Percentiles rank a stretch among this genome's conserved stretches.
These are phyloP conservation scores for Penicillium parvum DNA, from an alignment of 495 filamentous ascomycete species.

Conservation along the genomic window DNA sequence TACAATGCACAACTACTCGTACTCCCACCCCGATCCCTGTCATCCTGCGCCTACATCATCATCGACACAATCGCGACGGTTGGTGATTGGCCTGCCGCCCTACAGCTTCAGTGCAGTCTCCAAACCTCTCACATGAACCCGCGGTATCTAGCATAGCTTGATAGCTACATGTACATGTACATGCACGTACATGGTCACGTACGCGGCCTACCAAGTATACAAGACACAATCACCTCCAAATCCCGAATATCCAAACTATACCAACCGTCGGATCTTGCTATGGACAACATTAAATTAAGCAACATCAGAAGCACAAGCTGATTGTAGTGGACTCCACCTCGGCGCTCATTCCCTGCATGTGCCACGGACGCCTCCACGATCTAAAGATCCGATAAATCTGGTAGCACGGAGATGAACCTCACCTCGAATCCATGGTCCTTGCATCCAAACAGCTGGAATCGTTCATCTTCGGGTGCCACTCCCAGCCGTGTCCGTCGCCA, in stretches of 20 bases:
- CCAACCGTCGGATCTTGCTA: no score
- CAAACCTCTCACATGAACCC: slow-evolving; percentile 23
- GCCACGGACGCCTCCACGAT: slow-evolving; percentile 23
- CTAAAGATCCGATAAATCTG: slow-evolving; percentile 6
- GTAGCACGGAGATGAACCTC: no score
- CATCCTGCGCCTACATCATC: slow-evolving; percentile 11
- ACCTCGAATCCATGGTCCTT: slow-evolving; percentile 9
- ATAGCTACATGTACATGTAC: slow-evolving; percentile 22
- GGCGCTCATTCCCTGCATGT: slow-evolving; percentile 21
- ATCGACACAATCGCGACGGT: no score
- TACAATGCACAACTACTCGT: slow-evolving; percentile 8
- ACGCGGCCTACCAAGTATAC: slow-evolving; percentile 8
- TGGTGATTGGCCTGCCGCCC: slow-evolving; percentile 5
- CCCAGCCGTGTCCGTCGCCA: slow-evolving; percentile 14
- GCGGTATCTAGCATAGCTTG: slow-evolving; percentile 26
- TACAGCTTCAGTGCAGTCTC: neutral
- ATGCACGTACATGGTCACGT: no score
- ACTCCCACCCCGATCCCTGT: slow-evolving; percentile 14
- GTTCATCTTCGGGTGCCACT: neutral
- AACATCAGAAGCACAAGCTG: slow-evolving; percentile 3
- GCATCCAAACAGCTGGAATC: slow-evolving; percentile 6
- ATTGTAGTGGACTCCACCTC: slow-evolving; percentile 10
- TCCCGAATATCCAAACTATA: no score
- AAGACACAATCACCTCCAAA: no score
- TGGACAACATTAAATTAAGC: no score